These are phyloP conservation scores for Fusarium denticulatum DNA, from an alignment of 2,329 filamentous ascomycete genomes.

Conservation along the genomic window DNA sequence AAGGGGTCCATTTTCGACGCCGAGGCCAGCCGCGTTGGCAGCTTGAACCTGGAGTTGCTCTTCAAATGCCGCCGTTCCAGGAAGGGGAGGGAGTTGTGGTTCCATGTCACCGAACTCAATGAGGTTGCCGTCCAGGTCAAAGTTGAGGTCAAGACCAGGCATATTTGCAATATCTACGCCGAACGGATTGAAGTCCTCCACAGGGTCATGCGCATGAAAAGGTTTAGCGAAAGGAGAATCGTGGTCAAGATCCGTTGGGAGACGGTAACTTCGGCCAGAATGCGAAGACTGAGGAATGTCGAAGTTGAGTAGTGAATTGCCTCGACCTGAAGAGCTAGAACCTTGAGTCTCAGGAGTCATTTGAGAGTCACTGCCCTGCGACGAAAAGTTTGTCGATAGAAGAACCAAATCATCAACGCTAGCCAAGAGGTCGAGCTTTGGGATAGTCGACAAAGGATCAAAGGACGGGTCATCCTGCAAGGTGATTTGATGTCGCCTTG, in stretches of 20 bases:
- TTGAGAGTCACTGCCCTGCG: conserved; percentile 54
- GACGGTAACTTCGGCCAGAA: conserved; percentile 45
- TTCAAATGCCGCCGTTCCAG: conserved; percentile 27
- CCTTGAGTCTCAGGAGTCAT: conserved; percentile 55
- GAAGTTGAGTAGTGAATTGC: conserved; percentile 44
- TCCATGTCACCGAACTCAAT: conserved; percentile 52
- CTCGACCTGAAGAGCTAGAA: conserved; percentile 45
- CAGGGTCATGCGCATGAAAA: conserved; percentile 27
- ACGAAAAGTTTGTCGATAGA: conserved; percentile 51
- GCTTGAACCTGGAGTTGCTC: conserved; percentile 10
- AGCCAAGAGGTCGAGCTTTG: conserved; percentile 50
- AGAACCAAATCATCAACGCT: conserved; percentile 47
- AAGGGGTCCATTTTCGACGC: conserved; percentile 2
- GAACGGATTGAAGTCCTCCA: conserved; percentile 47
- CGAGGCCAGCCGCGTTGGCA: conserved; percentile 15
- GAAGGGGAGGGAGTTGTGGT: conserved; percentile 56
- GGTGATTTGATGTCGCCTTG: conserved; percentile 78
- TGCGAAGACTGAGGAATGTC: conserved; percentile 50
- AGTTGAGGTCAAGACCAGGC: conserved; percentile 57
- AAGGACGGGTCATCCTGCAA: conserved; percentile 87
- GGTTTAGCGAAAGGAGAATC: conserved; percentile 44
- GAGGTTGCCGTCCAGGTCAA: conserved; percentile 63
- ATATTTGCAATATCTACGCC: conserved; percentile 52
- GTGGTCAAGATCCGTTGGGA: conserved; percentile 49
- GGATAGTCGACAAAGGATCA: conserved; percentile 46